Percentiles rank a stretch among this genome's conserved stretches.
These are phyloP conservation scores for Nyssa sinensis DNA, from an alignment of 148 eudicot species.

Conservation along the genomic window DNA sequence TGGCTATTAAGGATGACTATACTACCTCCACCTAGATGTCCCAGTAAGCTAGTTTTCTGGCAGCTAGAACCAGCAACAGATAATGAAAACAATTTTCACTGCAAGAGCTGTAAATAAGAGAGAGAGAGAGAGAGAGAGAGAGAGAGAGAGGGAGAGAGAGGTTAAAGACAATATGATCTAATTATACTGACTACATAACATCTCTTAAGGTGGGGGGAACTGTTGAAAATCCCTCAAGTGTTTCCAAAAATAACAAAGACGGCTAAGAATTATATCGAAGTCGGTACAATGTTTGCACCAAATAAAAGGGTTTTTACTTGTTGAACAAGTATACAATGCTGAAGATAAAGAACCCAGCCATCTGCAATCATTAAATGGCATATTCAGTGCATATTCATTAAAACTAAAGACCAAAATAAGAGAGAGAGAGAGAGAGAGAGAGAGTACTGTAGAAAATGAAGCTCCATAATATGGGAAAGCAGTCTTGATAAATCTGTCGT, in stretches of 20 bases:
- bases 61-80: no score
- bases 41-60: no score
- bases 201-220: background rate
- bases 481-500: conserved; percentile 75
- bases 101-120: no score
- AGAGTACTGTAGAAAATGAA: conserved; percentile 74
- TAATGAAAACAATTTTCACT: no score
- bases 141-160: no score
- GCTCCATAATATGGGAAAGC: conserved; percentile 94
- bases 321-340: conserved; percentile 63
- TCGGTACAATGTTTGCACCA: no score
- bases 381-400: background rate
- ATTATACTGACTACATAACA: conserved; percentile 2
- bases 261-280: background rate
- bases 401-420: background rate
- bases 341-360: conserved; percentile 87
- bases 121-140: no score
- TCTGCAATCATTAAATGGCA: conserved; percentile 41
- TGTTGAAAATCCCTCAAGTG: background rate
- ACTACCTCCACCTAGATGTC: no score
- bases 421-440: conserved; percentile 2
- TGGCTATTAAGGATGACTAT: no score
- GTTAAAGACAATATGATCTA: no score
- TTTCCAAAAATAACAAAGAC: background rate
- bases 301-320: conserved; percentile 45